phyloP scores from a whole-genome alignment of 495 filamentous ascomycete genomes.

The Hypoxylon lenormandii region DNA sequence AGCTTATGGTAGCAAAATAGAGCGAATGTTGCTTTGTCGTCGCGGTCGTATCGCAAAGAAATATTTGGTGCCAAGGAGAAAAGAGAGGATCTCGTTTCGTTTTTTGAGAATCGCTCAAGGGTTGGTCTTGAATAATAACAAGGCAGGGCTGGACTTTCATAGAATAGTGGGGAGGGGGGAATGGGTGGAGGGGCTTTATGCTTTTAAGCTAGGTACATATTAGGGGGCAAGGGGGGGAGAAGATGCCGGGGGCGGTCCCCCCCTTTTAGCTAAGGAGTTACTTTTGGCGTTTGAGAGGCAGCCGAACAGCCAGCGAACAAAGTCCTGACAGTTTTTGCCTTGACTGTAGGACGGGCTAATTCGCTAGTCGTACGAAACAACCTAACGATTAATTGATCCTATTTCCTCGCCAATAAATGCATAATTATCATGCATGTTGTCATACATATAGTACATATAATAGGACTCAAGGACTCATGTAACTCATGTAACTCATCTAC shows the following conservation, averaged over 20 bases:
- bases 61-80: slow-evolving; percentile 40
- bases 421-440: slow-evolving; percentile 16
- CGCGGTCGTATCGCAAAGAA: slow-evolving; percentile 28
- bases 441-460: no score
- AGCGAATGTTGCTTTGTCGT: slow-evolving; percentile 34
- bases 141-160: slow-evolving; percentile 45
- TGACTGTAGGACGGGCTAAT: slow-evolving; percentile 8
- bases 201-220: background rate
- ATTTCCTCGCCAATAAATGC: slow-evolving; percentile 7
- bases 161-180: slow-evolving; percentile 42
- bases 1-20: slow-evolving; percentile 14
- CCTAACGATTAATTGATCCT: slow-evolving; percentile 2
- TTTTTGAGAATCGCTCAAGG: slow-evolving; percentile 35
- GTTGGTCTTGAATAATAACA: slow-evolving; percentile 38
- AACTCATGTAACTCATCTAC: no score
- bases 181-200: slow-evolving; percentile 33
- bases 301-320: no score
- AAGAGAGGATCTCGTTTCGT: slow-evolving; percentile 22
- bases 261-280: slow-evolving; percentile 11
- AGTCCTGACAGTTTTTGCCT: no score
- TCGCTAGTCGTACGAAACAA: slow-evolving; percentile 20
- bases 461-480: no score
- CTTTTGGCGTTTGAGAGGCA: slow-evolving; percentile 11
- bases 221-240: background rate
- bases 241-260: background rate